Base-by-base conservation (phyloP, 805 yeast genomes). In the Wickerhamomyces chaumierensis region DNA sequence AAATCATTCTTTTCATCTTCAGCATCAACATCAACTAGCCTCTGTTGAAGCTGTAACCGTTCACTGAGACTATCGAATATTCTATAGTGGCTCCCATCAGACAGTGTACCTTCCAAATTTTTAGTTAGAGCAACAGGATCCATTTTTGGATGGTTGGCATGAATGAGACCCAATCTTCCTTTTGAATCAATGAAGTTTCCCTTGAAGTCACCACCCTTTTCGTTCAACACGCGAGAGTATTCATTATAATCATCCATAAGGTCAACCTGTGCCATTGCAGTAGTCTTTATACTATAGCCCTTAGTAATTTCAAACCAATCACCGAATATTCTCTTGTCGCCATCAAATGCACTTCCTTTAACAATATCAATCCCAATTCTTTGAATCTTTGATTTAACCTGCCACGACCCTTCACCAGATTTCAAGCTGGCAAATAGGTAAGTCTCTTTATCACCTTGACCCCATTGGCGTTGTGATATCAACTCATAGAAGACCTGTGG, bases 401-500 rank as follows among this genome's bases (percentile, higher is more conserved):
- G 29, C 29, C 29, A 25, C n/a, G 5, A 9, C 7, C 14, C 14
- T 13, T 25, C 29, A 5, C n/a, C n/a, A 14, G 29, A 9, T 13
- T 25, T 25, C 29, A 13, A 11, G 14, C n/a, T 13, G n/a, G 83
- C 84, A 1, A 79, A 71, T 17, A 74, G 68, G 52, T 79, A 78
- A 0, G 87, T 78, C 46, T 81, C 87, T 49, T 80, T 79, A 48
- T 81, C 87, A 35, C 87, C 87, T 57, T 80, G 81, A 6, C 87
- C 87, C 1, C 83, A 78, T 27, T 73, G 66, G 2, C 83, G 83
- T 53, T 81, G 90, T 0, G 82, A 70, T 45, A 81, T 61, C 37
- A 80, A 56, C 11, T 83, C 84, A 51, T 80, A 80, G 51, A 73
- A 81, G 54, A 65, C 71, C 15, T 68, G 55, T 2, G 85, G 85